Base-by-base conservation (phyloP, 805 yeast species). In the Diddensiella santjacobensis region DNA sequence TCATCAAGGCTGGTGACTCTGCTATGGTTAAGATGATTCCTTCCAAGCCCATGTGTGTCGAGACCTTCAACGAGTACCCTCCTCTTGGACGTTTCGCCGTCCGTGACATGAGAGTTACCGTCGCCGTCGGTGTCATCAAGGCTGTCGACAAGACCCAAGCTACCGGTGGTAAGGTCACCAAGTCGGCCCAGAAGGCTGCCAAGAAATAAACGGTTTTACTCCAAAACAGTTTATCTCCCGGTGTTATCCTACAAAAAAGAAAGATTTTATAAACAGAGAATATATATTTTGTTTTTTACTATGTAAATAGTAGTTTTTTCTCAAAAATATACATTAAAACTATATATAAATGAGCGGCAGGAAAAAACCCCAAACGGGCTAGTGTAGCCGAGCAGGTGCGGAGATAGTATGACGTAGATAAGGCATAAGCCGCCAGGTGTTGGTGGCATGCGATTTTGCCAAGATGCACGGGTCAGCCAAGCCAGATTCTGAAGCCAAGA, bases 31-130 rank as follows among this genome's bases (percentile, higher is more conserved):
- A 82, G 69, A 79, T 90, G 77, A 82, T 88, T 65, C 85, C 91
- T 64, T 71, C 86, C 66, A 89, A 86, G 80, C 90, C 96, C 67
- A 80, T 91, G 78, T 90, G 96, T 75, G 95, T 90, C 62, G 96
- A 91, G 77, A 80, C 91, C 63, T 91, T 82, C 83, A 76, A 82
- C 69, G 93, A 88, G 70, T 89, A 91, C 83, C 96, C 91, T 72
- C 96, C 95, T 77, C 76, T 91, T 74, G 93, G 96, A 77, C 89
- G 98, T 84, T 79, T 91, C 77, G 91, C 91, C 73, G 96, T 89
- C 82, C 90, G 97, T 86, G 97, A 89, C 79, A 89, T 89, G 97
- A 87, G 97, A 86, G 96, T 89, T 80, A 90, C 97, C 67, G 97
- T 90, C 69, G 97, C 97, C 73, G 97, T 90, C 72, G 97, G 97